A percentile compares a stretch with the other conserved stretches of the same genome.
phyloP scores from a whole-genome alignment of 1,284 basidiomycete species.

The Tremellales sp. region DNA sequence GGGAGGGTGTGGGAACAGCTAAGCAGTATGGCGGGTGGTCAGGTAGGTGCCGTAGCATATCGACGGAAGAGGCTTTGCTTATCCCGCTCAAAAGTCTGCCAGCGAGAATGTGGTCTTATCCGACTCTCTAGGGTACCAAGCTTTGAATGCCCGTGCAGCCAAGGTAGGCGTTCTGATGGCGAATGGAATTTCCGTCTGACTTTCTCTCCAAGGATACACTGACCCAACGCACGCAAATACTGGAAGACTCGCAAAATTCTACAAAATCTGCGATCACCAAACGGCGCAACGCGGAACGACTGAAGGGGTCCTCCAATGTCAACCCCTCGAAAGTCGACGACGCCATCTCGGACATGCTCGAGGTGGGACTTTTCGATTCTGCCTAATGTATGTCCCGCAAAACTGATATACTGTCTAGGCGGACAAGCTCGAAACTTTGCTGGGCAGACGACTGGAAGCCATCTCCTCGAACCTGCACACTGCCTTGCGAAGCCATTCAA shows the following conservation, averaged over 20 bases:
- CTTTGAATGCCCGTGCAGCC: slow-evolving; percentile 86
- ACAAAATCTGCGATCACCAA: slow-evolving; percentile 89
- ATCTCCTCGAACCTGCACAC: slow-evolving; percentile 87
- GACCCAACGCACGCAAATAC: slow-evolving; percentile 73
- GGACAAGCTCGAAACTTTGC: slow-evolving; percentile 74
- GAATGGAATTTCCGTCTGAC: background rate
- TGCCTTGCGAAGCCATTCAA: slow-evolving; percentile 75
- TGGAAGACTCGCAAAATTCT: slow-evolving; percentile 87
- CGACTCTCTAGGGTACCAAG: slow-evolving; percentile 88
- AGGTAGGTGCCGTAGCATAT: slow-evolving; percentile 45
- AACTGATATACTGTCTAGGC: slow-evolving; percentile 56
- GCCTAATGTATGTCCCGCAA: slow-evolving; percentile 4
- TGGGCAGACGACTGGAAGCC: slow-evolving; percentile 73
- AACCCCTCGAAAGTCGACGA: slow-evolving; percentile 83
- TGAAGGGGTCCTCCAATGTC: slow-evolving; percentile 84
- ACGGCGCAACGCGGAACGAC: slow-evolving; percentile 77
- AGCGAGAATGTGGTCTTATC: slow-evolving; percentile 89
- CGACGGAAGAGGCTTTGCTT: background rate
- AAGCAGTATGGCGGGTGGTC: slow-evolving; percentile 76
- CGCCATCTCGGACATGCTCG: slow-evolving; percentile 87
- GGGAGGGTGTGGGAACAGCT: slow-evolving; percentile 80
- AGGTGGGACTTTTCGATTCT: slow-evolving; percentile 55
- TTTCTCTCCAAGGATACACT: slow-evolving; percentile 61
- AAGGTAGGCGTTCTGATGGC: slow-evolving; percentile 51
- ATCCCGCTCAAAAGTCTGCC: slow-evolving; percentile 54